These are phyloP conservation scores for Westerdykella sp. DNA, from an alignment of 2,329 filamentous ascomycete genomes.

Conservation along the genomic window DNA sequence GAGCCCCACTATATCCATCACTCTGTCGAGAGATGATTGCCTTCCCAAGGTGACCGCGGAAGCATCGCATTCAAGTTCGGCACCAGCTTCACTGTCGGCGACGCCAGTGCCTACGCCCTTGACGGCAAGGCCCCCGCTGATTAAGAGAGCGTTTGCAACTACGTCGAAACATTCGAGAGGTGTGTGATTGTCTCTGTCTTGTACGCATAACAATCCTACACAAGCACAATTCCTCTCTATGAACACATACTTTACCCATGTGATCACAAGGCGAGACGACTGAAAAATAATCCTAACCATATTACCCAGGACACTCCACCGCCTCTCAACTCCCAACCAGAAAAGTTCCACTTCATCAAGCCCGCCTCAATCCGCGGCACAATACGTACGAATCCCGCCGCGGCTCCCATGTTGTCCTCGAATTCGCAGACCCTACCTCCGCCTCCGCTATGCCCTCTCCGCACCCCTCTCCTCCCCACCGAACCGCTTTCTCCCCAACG, in stretches of 20 bases:
- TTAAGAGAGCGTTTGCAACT: neutral
- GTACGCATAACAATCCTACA: neutral
- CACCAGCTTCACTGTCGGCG: neutral
- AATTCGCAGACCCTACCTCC: slow-evolving; percentile 18
- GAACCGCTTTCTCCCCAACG: neutral
- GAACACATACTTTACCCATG: too few relatives aligned
- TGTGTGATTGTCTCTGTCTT: slow-evolving; percentile 2
- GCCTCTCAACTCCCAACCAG: slow-evolving; percentile 1
- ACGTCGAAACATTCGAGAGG: slow-evolving; percentile 12
- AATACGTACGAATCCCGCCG: slow-evolving; percentile 13
- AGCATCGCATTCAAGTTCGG: neutral
- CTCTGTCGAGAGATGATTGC: too few relatives aligned
- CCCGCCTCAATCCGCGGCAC: slow-evolving; percentile 1
- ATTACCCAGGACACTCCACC: slow-evolving; percentile 10
- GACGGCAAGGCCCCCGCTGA: neutral
- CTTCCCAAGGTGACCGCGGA: too few relatives aligned
- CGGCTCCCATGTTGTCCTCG: slow-evolving; percentile 14
- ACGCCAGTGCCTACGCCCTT: slow-evolving; percentile 7
- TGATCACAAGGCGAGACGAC: too few relatives aligned
- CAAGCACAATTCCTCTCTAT: too few relatives aligned
- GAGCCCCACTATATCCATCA: neutral
- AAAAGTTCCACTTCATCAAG: neutral
- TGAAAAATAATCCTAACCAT: neutral
- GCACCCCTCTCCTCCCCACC: neutral
- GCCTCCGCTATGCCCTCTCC: slow-evolving; percentile 1